phyloP scores from a whole-genome alignment of 768 basidiomycete species.

The Lactarius indigo region DNA sequence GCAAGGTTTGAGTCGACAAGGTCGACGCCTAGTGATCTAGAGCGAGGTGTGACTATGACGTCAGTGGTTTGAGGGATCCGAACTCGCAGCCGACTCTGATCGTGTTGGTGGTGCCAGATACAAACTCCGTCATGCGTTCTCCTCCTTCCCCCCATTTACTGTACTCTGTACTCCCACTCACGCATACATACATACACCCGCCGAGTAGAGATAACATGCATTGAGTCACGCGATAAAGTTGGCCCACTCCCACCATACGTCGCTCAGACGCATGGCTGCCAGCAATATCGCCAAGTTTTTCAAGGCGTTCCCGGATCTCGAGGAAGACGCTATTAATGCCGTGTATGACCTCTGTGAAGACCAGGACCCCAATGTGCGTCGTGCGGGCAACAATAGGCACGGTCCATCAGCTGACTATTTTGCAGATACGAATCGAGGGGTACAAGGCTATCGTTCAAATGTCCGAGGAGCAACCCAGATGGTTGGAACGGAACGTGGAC shows the following conservation, averaged over 20 bases:
- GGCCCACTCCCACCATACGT: slow-evolving; percentile 44
- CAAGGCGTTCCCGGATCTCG: slow-evolving; percentile 65
- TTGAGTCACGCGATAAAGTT: slow-evolving; percentile 52
- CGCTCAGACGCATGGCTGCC: slow-evolving; percentile 56
- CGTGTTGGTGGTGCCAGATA: slow-evolving; percentile 34
- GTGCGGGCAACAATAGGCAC: not conserved
- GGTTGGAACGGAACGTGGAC: slow-evolving; percentile 69
- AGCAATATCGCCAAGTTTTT: slow-evolving; percentile 55
- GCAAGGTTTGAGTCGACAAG: too few relatives aligned
- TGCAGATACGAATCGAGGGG: slow-evolving; percentile 67
- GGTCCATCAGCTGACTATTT: not conserved
- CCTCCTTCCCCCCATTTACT: not conserved
- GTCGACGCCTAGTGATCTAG: not conserved
- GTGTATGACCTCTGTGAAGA: slow-evolving; percentile 79
- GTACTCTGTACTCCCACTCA: not conserved
- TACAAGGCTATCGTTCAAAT: slow-evolving; percentile 58
- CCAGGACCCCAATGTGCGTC: slow-evolving; percentile 47
- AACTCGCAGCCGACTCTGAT: slow-evolving; percentile 27
- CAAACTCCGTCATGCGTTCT: slow-evolving; percentile 38
- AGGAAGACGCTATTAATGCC: slow-evolving; percentile 73
- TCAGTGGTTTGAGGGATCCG: too few relatives aligned
- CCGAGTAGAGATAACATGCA: slow-evolving; percentile 46
- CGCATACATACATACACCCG: not conserved
- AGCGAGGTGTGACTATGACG: not conserved
- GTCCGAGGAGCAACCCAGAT: slow-evolving; percentile 47